A percentile compares a stretch with the other conserved stretches of the same genome.
Conservation (phyloP, 2,329 filamentous ascomycete species). For the Trichoderma arundinaceum region DNA sequence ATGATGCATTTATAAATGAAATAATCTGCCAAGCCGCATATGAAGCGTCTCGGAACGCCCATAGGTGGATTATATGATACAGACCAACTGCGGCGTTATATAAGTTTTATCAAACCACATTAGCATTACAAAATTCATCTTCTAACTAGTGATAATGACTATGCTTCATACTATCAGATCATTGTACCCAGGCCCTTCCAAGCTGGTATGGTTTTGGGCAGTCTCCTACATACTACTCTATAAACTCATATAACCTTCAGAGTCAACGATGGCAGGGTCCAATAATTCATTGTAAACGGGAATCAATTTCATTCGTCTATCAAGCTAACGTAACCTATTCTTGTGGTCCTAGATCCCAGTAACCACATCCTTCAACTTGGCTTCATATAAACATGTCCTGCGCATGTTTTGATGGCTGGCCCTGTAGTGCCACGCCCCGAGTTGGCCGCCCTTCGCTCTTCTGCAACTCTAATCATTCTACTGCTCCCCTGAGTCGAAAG, state of each 20-base stretch:
- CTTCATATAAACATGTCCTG: slow-evolving; percentile 17
- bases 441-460: neutral
- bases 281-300: neutral
- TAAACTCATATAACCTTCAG: neutral
- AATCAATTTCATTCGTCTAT: slow-evolving; percentile 34
- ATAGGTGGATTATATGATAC: too few species aligned
- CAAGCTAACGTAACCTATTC: slow-evolving; percentile 31
- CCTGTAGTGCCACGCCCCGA: slow-evolving; percentile 30
- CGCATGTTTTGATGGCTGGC: slow-evolving; percentile 24
- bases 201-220: neutral
- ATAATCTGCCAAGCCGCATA: too few species aligned
- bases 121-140: neutral
- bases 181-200: too few species aligned
- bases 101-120: neutral
- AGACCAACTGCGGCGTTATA: too few species aligned
- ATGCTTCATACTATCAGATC: too few species aligned
- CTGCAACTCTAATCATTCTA: slow-evolving; percentile 41
- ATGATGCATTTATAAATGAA: neutral
- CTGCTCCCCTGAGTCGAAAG: slow-evolving; percentile 45
- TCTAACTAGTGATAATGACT: too few species aligned
- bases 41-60: too few species aligned
- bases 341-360: slow-evolving; percentile 9
- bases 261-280: neutral
- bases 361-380: slow-evolving; percentile 1
- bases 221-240: too few species aligned